Conservation (phyloP, 139 green algal genomes). For the Picochlorum sp. region DNA sequence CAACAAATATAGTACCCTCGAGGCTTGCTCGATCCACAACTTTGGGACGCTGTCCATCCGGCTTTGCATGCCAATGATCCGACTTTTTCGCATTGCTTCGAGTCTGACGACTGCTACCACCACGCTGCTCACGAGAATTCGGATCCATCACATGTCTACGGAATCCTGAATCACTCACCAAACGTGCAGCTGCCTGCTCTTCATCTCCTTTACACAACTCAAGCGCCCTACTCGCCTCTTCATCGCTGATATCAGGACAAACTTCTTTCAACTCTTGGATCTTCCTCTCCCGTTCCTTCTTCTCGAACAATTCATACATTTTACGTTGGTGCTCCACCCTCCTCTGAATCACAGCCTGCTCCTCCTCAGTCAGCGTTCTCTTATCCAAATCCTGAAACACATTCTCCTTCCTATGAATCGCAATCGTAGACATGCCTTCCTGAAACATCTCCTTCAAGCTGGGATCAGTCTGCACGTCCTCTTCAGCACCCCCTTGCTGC, state of each 20-base stretch:
- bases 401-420: constrained; percentile 52
- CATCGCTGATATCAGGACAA: constrained; percentile 45
- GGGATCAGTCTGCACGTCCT: no score
- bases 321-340: constrained; percentile 59
- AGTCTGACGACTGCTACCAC: background rate
- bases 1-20: constrained; percentile 30
- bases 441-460: constrained; percentile 5
- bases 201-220: constrained; percentile 59
- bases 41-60: constrained; percentile 29
- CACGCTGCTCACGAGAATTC: background rate
- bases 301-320: constrained; percentile 66
- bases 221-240: constrained; percentile 47
- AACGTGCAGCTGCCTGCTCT: constrained; percentile 44
- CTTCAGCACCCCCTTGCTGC: no score
- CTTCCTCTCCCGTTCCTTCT: constrained; percentile 52
- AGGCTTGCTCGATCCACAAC: constrained; percentile 34
- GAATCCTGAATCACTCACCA: constrained; percentile 51
- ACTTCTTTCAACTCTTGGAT: constrained; percentile 55
- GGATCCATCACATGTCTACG: constrained; percentile 10
- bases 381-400: constrained; percentile 72
- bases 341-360: constrained; percentile 66
- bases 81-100: background rate
- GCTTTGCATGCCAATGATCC: constrained; percentile 1
- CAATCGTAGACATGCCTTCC: constrained; percentile 11
- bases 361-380: constrained; percentile 55